Conservation (phyloP, 2,329 filamentous ascomycete species). For the Claviceps quebecensis region DNA sequence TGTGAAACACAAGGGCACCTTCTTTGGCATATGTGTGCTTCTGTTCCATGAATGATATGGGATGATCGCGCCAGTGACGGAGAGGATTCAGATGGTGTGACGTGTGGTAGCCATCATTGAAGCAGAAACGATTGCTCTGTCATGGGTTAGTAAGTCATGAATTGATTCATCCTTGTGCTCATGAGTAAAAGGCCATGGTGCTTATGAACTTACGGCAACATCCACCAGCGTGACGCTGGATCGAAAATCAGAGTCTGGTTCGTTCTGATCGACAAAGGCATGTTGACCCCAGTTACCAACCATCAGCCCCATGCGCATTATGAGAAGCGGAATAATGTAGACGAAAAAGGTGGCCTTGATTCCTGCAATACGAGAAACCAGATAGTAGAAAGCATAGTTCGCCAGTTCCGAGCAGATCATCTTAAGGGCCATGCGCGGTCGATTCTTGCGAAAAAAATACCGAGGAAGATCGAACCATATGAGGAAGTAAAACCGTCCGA, state of each 20-base stretch:
- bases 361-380: conserved; percentile 34
- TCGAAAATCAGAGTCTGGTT: conserved; percentile 64
- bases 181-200: not conserved
- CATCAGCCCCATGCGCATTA: conserved; percentile 61
- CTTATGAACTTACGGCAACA: conserved; percentile 45
- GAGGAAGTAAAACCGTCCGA: conserved; percentile 59
- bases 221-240: conserved; percentile 71
- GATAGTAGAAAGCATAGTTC: conserved; percentile 38
- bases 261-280: conserved; percentile 60
- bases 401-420: conserved; percentile 46
- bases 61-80: conserved; percentile 72
- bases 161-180: too few species aligned
- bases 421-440: conserved; percentile 37
- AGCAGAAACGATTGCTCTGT: conserved; percentile 68
- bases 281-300: conserved; percentile 77
- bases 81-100: conserved; percentile 67
- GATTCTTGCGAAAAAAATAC: conserved; percentile 57
- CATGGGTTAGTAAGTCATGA: not conserved
- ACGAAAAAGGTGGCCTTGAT: conserved; percentile 46
- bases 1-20: conserved; percentile 61
- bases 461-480: conserved; percentile 62
- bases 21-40: conserved; percentile 54
- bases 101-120: conserved; percentile 73
- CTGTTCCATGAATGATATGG: conserved; percentile 54
- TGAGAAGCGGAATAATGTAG: conserved; percentile 49